These are phyloP conservation scores for Leucaena leucocephala DNA, from an alignment of 306 rosid genomes.

Conservation along the genomic window DNA sequence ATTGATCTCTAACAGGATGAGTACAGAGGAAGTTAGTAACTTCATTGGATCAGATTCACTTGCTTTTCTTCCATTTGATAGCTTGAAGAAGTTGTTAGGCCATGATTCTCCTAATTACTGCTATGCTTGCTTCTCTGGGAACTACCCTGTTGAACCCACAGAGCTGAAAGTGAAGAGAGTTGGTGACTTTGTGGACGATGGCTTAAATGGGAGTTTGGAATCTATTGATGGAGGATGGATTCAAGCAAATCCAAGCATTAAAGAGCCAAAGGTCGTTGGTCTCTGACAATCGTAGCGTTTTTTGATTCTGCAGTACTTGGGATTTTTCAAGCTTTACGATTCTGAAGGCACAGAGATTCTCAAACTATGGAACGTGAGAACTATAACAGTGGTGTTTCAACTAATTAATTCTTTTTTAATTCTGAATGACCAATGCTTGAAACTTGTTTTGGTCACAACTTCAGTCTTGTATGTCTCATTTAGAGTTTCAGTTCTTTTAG, in stretches of 20 bases:
- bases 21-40: slow-evolving; percentile 64
- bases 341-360: not conserved
- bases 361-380: slow-evolving; percentile 8
- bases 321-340: slow-evolving; percentile 5
- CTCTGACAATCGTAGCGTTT: slow-evolving; percentile 21
- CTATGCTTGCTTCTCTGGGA: slow-evolving; percentile 81
- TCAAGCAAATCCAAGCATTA: slow-evolving; percentile 45
- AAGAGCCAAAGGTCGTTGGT: slow-evolving; percentile 29
- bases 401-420: slow-evolving; percentile 19
- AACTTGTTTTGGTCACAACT: slow-evolving; percentile 5
- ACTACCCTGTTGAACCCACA: slow-evolving; percentile 73
- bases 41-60: slow-evolving; percentile 83
- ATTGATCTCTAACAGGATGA: slow-evolving; percentile 79
- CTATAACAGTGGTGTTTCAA: slow-evolving; percentile 28
- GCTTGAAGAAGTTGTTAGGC: slow-evolving; percentile 49
- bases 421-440: slow-evolving; percentile 34
- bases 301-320: slow-evolving; percentile 43
- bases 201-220: slow-evolving; percentile 56
- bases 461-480: slow-evolving; percentile 31
- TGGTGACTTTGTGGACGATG: slow-evolving; percentile 71
- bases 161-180: slow-evolving; percentile 61
- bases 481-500: slow-evolving; percentile 32
- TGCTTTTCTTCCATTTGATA: slow-evolving; percentile 70
- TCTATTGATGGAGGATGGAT: slow-evolving; percentile 69
- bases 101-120: slow-evolving; percentile 58